These are phyloP conservation scores for Thermomucor indicae-seudaticae DNA, from an alignment of 371 early-diverging fungal genomes.

Conservation along the genomic window DNA sequence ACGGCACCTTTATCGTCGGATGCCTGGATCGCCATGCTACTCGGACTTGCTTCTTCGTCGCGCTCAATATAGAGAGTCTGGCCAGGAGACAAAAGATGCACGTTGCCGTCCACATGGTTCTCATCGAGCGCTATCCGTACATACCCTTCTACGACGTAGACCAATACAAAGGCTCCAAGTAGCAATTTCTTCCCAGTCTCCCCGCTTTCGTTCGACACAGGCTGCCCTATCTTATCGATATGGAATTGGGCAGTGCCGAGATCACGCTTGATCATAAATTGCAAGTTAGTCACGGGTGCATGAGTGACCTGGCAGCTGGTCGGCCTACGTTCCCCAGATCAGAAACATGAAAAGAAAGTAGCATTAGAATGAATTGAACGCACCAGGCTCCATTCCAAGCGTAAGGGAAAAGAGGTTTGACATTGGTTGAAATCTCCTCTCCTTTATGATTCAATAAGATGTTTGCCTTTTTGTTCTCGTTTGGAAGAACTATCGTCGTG, in stretches of 20 bases:
- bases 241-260: constrained; percentile 36
- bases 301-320: constrained; percentile 47
- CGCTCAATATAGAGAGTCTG: constrained; percentile 60
- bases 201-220: constrained; percentile 32
- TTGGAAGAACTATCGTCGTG: constrained; percentile 36
- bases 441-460: constrained; percentile 56
- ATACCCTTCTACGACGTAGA: constrained; percentile 59
- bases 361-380: not conserved
- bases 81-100: constrained; percentile 30
- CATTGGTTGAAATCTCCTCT: constrained; percentile 45
- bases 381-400: constrained; percentile 60
- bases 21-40: constrained; percentile 45
- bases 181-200: constrained; percentile 48
- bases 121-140: constrained; percentile 50
- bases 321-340: constrained; percentile 13
- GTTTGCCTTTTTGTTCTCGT: constrained; percentile 20
- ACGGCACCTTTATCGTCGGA: constrained; percentile 27
- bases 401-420: constrained; percentile 61
- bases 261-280: constrained; percentile 52
- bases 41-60: constrained; percentile 59
- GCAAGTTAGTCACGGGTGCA: constrained; percentile 48
- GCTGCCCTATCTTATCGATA: constrained; percentile 38
- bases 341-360: too few species aligned
- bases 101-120: constrained; percentile 16
- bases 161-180: constrained; percentile 51